These are phyloP conservation scores for Pseudogymnoascus sp. DNA, from an alignment of 2,329 filamentous ascomycete genomes.

Conservation along the genomic window DNA sequence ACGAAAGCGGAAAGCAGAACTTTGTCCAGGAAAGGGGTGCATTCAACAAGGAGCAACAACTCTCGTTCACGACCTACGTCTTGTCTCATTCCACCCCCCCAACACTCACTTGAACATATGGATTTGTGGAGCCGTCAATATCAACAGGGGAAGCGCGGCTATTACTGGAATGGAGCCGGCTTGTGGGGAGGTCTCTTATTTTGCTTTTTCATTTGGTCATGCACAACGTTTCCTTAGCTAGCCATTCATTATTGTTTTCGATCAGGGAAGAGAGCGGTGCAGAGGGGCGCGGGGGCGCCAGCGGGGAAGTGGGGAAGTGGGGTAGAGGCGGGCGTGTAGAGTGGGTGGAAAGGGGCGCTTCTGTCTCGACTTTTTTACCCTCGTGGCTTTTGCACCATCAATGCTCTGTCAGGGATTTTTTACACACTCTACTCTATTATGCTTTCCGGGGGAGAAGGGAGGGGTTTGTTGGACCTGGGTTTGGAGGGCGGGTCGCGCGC, in stretches of 20 bases:
- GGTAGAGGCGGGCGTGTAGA: neutral
- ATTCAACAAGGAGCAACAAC: neutral
- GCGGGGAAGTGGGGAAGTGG: neutral
- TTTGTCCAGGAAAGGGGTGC: neutral
- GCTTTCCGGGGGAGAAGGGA: neutral
- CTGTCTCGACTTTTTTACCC: neutral
- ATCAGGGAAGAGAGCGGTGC: neutral
- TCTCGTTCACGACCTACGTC: neutral
- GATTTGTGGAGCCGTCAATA: neutral
- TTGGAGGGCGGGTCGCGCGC: neutral
- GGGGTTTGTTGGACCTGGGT: neutral
- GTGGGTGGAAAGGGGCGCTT: neutral
- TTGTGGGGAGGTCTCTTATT: conserved; percentile 1
- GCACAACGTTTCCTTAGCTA: neutral
- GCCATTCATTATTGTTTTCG: neutral
- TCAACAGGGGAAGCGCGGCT: neutral
- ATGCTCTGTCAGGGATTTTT: neutral
- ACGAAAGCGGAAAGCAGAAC: neutral
- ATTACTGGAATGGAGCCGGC: neutral
- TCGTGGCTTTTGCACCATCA: neutral
- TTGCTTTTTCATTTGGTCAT: conserved; percentile 1
- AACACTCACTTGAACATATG: conserved; percentile 1
- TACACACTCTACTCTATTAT: neutral
- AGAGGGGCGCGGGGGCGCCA: neutral
- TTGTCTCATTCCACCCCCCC: neutral